Base-by-base conservation (phyloP, 2,329 filamentous ascomycete species). In the Stenocarpella maydis region DNA sequence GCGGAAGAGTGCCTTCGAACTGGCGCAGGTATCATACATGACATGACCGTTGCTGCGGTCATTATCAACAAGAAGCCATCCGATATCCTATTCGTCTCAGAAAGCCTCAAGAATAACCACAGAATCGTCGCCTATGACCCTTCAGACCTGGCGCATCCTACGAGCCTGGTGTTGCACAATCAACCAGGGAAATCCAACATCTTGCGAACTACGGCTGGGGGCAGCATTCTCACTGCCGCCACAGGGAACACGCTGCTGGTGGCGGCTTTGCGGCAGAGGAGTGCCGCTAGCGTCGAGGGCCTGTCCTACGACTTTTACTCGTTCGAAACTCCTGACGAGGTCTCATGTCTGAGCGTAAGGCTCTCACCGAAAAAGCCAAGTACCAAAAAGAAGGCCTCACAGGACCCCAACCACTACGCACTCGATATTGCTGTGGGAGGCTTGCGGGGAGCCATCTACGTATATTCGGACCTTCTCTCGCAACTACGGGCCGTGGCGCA, bases 351-450 rank as follows among this genome's bases (percentile, higher is more conserved):
- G 53, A 91, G 96, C 75, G 77, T 92, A 64, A 86, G 88, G 72
- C 80, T 80, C 68, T 83, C 72, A 75, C 77, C 70, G 45, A 77
- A 72, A 75, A 77, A 72, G 41, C 43, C 24, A 41, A 39, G 49
- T n/a, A 47, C 71, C 14, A 76, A 74, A 43, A 77, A 75, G 61
- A 75, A 77, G 65, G 71, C 74, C 9, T 69, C 49, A 69, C 71
- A 72, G 75, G 74, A 77, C 74, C 71, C 74, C 72, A 71, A 75
- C 21, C 69, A 41, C 53, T 70, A 73, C 4, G 80, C 87, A 12
- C 78, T 96, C n/a, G 91, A 97, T 75, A 79, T 99, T 31, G 91
- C 90, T 4, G 81, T 97, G 66, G 96, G 96, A 65, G 90, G 93
- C 72, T 87, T 88, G 6, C 87, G 90, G 63, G 96, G 96, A 73